Evolutionary conservation across 495 filamentous ascomycete genomes (phyloP).

Genomic region (Letharia columbiana): DNA sequence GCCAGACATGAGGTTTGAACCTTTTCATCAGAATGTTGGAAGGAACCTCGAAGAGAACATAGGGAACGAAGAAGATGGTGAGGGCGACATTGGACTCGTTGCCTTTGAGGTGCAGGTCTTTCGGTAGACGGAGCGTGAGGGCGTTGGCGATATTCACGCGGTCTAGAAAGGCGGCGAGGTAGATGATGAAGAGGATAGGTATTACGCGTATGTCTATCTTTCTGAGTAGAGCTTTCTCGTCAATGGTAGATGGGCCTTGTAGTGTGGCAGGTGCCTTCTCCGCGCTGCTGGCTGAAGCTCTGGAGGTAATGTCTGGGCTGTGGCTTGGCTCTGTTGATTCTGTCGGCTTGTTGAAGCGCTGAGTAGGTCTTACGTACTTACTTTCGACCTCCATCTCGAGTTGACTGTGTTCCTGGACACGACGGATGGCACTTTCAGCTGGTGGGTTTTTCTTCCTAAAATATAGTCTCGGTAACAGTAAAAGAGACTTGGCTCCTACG

Average conservation of each 20-base stretch:
- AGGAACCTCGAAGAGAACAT: constrained; percentile 78
- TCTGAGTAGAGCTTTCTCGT: constrained; percentile 49
- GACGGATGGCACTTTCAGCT: neutral
- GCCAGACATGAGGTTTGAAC: constrained; percentile 72
- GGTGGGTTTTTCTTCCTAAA: no score
- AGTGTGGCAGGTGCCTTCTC: neutral
- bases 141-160: constrained; percentile 64
- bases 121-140: constrained; percentile 34
- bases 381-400: neutral
- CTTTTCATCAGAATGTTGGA: constrained; percentile 80
- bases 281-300: neutral
- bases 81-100: constrained; percentile 62
- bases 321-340: neutral
- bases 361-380: neutral
- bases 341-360: neutral
- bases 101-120: constrained; percentile 37
- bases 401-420: neutral
- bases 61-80: constrained; percentile 82
- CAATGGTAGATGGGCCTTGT: constrained; percentile 42
- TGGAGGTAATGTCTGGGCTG: neutral
- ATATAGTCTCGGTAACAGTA: no score
- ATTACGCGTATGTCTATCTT: constrained; percentile 58
- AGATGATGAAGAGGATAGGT: constrained; percentile 59
- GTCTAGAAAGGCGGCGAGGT: constrained; percentile 64
- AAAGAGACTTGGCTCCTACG: no score